phyloP scores from a whole-genome alignment of 1,284 basidiomycete species.

The Clitocybe nebularis region DNA sequence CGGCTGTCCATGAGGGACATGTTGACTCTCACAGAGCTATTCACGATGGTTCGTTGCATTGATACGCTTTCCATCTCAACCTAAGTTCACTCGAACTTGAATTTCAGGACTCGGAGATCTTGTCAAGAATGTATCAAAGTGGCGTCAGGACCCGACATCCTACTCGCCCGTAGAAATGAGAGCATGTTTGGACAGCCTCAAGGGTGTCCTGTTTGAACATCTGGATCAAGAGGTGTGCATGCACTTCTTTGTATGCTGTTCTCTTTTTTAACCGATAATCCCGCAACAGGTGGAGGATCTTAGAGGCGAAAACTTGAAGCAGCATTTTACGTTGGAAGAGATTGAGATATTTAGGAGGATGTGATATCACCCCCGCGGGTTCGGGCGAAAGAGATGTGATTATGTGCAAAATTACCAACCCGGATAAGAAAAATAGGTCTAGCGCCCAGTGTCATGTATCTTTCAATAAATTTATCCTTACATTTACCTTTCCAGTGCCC shows the following conservation, averaged over 20 bases:
- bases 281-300: slow-evolving; percentile 48
- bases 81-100: background rate
- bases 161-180: slow-evolving; percentile 59
- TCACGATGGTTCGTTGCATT: slow-evolving; percentile 46
- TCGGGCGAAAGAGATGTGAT: too few species aligned
- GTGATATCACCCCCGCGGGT: too few species aligned
- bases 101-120: slow-evolving; percentile 57
- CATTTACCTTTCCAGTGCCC: too few species aligned
- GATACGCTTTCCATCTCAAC: background rate
- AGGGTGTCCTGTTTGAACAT: slow-evolving; percentile 63
- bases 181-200: slow-evolving; percentile 58
- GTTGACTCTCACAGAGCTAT: slow-evolving; percentile 62
- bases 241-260: slow-evolving; percentile 8
- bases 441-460: too few species aligned
- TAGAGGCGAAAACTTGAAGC: slow-evolving; percentile 56
- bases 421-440: too few species aligned
- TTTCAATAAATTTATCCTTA: too few species aligned
- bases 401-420: too few species aligned
- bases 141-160: slow-evolving; percentile 40
- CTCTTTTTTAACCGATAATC: background rate
- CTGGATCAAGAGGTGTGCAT: slow-evolving; percentile 72
- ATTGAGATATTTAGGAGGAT: slow-evolving; percentile 37
- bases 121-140: slow-evolving; percentile 41
- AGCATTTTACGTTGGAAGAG: slow-evolving; percentile 63
- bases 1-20: slow-evolving; percentile 45